phyloP scores from a whole-genome alignment of 352 stramenopile genomes.

The Phytophthora aleatoria region DNA sequence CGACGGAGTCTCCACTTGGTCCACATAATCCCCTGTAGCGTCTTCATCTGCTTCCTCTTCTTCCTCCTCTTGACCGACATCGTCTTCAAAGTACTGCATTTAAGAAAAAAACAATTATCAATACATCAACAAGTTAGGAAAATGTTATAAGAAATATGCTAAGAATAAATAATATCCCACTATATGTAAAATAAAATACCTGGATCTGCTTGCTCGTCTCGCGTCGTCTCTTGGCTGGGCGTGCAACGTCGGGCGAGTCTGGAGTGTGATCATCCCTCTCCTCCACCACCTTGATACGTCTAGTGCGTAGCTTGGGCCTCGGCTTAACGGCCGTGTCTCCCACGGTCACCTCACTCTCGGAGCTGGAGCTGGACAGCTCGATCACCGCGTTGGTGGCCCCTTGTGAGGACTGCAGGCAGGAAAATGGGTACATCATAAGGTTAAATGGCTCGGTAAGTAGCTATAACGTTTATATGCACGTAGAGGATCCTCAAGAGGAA shows the following conservation, averaged over 20 bases:
- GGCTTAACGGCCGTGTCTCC: conserved; percentile 20
- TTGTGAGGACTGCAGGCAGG: conserved; percentile 9
- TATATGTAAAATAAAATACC: conserved; percentile 30
- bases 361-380: conserved; percentile 36
- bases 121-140: conserved; percentile 15
- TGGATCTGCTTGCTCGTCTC: conserved; percentile 27
- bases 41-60: conserved; percentile 39
- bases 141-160: conserved; percentile 8
- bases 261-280: conserved; percentile 13
- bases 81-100: conserved; percentile 19
- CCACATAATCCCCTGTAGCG: conserved; percentile 45
- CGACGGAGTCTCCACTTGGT: conserved; percentile 34
- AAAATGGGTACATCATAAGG: conserved; percentile 2
- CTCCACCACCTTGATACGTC: conserved; percentile 18
- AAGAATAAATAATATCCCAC: conserved; percentile 12
- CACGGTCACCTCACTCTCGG: conserved; percentile 30
- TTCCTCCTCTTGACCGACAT: conserved; percentile 28
- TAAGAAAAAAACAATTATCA: conserved; percentile 6
- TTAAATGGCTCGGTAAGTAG: background rate
- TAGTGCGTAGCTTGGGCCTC: conserved; percentile 52
- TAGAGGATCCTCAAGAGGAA: background rate
- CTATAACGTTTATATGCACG: background rate
- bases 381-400: conserved; percentile 7
- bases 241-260: conserved; percentile 24
- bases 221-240: conserved; percentile 32